Evolutionary conservation across 495 filamentous ascomycete species (phyloP).

Genomic region (Tirmania nivea): DNA sequence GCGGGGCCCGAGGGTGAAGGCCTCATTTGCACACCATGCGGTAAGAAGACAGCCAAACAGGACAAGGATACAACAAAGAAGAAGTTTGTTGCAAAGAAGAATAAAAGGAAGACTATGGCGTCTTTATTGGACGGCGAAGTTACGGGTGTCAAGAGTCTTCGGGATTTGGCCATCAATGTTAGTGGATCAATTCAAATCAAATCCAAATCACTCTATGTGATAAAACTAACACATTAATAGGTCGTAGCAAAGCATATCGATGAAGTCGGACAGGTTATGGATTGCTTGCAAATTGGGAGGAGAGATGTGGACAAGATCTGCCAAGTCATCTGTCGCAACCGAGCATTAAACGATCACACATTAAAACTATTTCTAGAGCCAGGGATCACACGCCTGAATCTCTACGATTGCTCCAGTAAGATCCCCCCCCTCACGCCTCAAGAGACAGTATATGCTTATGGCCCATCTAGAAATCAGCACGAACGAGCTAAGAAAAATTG

Average conservation of each 20-base stretch:
- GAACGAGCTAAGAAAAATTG: conserved; percentile 10
- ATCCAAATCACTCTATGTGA: too few relatives aligned
- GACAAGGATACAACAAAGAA: conserved; percentile 42
- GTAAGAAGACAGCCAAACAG: conserved; percentile 49
- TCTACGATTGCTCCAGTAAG: conserved; percentile 19
- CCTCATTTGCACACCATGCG: conserved; percentile 64
- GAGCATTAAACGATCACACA: conserved; percentile 10
- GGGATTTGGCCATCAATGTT: conserved; percentile 17
- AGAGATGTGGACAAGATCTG: conserved; percentile 16
- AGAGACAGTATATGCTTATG: too few relatives aligned
- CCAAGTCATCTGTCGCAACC: conserved; percentile 16
- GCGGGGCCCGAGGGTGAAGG: conserved; percentile 54
- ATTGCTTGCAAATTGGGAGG: conserved; percentile 4
- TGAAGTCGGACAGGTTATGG: conserved; percentile 15
- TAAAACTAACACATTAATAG: not conserved
- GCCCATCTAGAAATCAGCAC: conserved; percentile 7
- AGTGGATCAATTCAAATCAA: not conserved
- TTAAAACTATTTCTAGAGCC: conserved; percentile 15
- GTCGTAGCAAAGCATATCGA: conserved; percentile 15
- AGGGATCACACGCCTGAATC: conserved; percentile 5
- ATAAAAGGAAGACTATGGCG: conserved; percentile 5
- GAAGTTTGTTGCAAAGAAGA: conserved; percentile 13
- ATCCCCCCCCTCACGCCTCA: not conserved
- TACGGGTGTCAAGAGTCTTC: conserved; percentile 12
- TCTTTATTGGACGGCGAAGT: conserved; percentile 7